Evolutionary conservation across 306 rosid genomes (phyloP).

Genomic region (Phaseolus lunatus): DNA sequence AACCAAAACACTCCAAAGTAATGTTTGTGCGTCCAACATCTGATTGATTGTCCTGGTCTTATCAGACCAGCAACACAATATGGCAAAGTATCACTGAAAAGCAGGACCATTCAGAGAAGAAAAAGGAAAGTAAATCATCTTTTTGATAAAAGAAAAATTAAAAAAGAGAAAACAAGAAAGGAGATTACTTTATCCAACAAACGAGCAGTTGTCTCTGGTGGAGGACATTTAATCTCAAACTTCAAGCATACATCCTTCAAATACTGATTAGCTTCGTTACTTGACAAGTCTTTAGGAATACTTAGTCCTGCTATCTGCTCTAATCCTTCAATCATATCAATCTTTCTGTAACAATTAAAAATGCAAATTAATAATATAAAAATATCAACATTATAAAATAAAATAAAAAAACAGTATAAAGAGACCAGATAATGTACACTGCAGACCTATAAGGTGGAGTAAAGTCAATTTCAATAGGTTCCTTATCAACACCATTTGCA

Average conservation of each 20-base stretch:
- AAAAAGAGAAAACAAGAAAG: neutral
- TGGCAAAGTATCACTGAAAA: neutral
- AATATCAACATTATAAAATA: conserved; percentile 29
- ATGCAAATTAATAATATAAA: conserved; percentile 28
- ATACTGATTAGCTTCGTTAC: conserved; percentile 82
- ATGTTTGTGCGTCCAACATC: neutral
- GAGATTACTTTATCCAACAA: conserved; percentile 81
- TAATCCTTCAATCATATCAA: conserved; percentile 90
- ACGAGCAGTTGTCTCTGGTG: conserved; percentile 88
- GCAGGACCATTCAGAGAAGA: neutral
- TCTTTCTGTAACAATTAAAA: conserved; percentile 66
- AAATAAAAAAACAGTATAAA: neutral
- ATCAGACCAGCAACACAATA: neutral
- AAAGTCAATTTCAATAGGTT: conserved; percentile 77
- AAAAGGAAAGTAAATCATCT: neutral
- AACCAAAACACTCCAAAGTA: neutral
- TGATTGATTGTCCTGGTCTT: neutral
- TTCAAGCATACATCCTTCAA: conserved; percentile 75
- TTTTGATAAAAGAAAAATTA: neutral
- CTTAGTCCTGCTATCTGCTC: conserved; percentile 77
- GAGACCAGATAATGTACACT: neutral
- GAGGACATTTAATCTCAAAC: conserved; percentile 80
- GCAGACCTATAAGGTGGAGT: conserved; percentile 79
- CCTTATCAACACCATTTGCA: conserved; percentile 75
- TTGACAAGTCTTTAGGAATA: conserved; percentile 80